Evolutionary conservation across 768 basidiomycete genomes (phyloP).

Genomic region (Serendipita sp.): DNA sequence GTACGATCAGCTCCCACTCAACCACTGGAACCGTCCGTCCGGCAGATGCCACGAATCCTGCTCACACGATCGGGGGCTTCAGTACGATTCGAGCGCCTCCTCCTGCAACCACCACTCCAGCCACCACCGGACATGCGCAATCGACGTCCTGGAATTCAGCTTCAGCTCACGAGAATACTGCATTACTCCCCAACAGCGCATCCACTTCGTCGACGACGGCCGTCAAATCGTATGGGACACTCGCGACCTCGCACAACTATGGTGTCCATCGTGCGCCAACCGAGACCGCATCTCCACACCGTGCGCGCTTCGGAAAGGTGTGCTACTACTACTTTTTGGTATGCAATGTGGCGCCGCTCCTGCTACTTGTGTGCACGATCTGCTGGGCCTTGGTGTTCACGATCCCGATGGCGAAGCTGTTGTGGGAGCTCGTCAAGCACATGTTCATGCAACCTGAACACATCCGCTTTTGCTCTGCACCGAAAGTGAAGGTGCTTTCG

Average conservation of each 20-base stretch:
- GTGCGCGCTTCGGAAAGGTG: constrained; percentile 38
- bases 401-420: constrained; percentile 95
- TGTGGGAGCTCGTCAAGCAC: constrained; percentile 83
- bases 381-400: constrained; percentile 96
- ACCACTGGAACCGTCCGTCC: constrained; percentile 20
- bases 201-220: constrained; percentile 12
- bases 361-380: constrained; percentile 71
- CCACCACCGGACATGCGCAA: constrained; percentile 22
- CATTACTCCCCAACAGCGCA: constrained; percentile 17
- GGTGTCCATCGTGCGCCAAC: background rate
- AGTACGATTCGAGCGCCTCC: constrained; percentile 12
- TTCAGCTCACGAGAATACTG: constrained; percentile 18
- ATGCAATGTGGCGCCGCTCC: constrained; percentile 69
- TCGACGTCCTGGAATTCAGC: constrained; percentile 28
- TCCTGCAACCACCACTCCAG: constrained; percentile 15
- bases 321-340: constrained; percentile 70
- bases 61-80: constrained; percentile 21
- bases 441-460: constrained; percentile 63
- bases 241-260: constrained; percentile 1
- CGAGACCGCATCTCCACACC: too few relatives aligned
- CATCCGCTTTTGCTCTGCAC: constrained; percentile 88
- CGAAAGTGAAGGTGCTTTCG: constrained; percentile 46
- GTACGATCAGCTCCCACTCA: constrained; percentile 19
- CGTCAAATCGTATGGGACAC: constrained; percentile 49
- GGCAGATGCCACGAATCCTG: constrained; percentile 11